A percentile compares a stretch with the other conserved stretches of the same genome.
Conservation (phyloP, 2,329 filamentous ascomycete species). For the Arthrobotrys conoides region DNA sequence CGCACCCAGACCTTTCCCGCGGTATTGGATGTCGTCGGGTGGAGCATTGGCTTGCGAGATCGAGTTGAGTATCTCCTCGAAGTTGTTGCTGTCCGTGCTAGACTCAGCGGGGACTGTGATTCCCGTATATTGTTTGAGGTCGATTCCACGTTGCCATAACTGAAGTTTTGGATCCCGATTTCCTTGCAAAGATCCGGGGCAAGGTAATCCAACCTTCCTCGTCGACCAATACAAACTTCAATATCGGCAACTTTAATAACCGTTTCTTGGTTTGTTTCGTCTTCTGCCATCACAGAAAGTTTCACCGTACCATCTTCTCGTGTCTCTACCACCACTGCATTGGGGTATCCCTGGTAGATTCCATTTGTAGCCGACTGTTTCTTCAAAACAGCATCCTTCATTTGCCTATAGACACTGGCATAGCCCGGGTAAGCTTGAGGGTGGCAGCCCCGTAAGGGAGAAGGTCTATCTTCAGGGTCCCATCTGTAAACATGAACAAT, state of each 20-base stretch:
- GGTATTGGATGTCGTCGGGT: conserved; percentile 50
- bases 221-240: conserved; percentile 73
- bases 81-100: conserved; percentile 13
- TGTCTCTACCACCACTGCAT: conserved; percentile 64
- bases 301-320: conserved; percentile 67
- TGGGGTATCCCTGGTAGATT: conserved; percentile 62
- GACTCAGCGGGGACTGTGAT: background rate
- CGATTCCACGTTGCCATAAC: conserved; percentile 25
- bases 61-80: conserved; percentile 28
- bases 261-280: conserved; percentile 66
- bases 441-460: conserved; percentile 74
- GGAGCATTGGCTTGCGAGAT: conserved; percentile 38
- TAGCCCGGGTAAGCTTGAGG: conserved; percentile 76
- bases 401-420: conserved; percentile 73
- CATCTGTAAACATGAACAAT: conserved; percentile 75
- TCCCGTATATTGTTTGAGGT: conserved; percentile 7
- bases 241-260: conserved; percentile 69
- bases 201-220: conserved; percentile 72
- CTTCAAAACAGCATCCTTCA: conserved; percentile 71
- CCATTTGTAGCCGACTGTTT: conserved; percentile 44
- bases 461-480: conserved; percentile 72
- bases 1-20: conserved; percentile 68
- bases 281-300: conserved; percentile 27
- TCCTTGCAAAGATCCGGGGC: conserved; percentile 69
- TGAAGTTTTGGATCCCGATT: conserved; percentile 66